Evolutionary conservation across 140 eudicot genomes (phyloP), one percentile per base, ranked within the genome.

Genomic region (Anethum foeniculum): DNA sequence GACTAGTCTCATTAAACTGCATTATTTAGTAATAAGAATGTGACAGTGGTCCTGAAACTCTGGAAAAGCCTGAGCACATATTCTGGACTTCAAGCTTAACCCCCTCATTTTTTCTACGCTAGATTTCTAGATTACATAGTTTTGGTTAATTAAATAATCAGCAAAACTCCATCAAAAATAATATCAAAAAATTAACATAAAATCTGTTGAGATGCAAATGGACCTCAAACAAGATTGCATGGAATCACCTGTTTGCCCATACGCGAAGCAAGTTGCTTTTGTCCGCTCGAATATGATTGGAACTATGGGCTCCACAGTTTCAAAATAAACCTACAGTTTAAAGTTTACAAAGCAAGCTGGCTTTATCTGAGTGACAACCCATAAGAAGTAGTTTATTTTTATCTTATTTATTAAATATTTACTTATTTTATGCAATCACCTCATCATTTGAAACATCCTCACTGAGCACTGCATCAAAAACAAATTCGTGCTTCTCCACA

Each of bases 391-490:
- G 60, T 43, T 16, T 71, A 47, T 46, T 52, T 46, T 75, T 34
- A 28, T 4, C 7, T 47, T 72, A 8, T 32, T 13, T 72, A 67
- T 78, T 39, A 27, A 25, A 46, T 32, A 30, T 49, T 18, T 34
- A 7, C 69, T 80, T 62, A 19, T 75, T 36, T 71, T 48, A 71
- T 21, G 43, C 71, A 67, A 87, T 85, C 65, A 93, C 99, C 97
- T 95, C 99, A 80, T 95, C 99, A 87, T 95, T 95, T 81, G 99
- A 92, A 54, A 95, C 99, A 88, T 95, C 99, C 87, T 95, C 99
- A 81, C 88, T 87, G 82, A 95, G 86, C 87, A 95, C 99, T 68
- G 99, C 97, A 89, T 95, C 99, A 86, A 92, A 95, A 77, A 95
- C 99, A 92, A 95, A 95, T 85, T 90, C 97, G 81, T 95, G 99